Conservation (phyloP, 176 grass and related monocot species). For the Echinochloa phyllopogon region DNA sequence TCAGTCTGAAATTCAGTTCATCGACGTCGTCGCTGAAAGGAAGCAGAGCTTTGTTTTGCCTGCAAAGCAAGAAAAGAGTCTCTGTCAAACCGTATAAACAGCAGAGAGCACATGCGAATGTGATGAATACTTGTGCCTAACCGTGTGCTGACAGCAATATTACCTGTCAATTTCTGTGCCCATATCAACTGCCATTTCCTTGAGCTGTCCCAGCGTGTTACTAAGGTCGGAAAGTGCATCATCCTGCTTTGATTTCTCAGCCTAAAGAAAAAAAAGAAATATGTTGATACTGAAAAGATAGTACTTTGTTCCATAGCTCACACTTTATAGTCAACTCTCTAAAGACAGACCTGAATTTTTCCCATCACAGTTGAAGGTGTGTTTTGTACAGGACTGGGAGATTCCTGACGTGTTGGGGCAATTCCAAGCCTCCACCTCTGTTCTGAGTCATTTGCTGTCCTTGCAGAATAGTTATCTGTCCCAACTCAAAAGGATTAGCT, state of each 20-base stretch:
- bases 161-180: conserved; percentile 79
- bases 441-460: conserved; percentile 52
- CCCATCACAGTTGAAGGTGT: conserved; percentile 54
- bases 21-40: conserved; percentile 70
- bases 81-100: conserved; percentile 15
- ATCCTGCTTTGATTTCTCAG: conserved; percentile 77
- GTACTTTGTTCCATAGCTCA: neutral
- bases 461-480: conserved; percentile 54
- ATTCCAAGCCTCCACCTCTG: conserved; percentile 64
- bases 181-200: conserved; percentile 85
- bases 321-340: conserved; percentile 1
- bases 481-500: conserved; percentile 29
- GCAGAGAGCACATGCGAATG: neutral
- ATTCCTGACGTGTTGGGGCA: conserved; percentile 46
- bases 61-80: conserved; percentile 37
- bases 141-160: neutral
- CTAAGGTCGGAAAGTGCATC: conserved; percentile 71
- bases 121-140: neutral
- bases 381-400: conserved; percentile 39
- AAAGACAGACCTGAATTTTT: conserved; percentile 65
- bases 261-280: conserved; percentile 41
- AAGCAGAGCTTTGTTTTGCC: conserved; percentile 86
- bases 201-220: conserved; percentile 64
- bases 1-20: conserved; percentile 76
- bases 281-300: neutral